Evolutionary conservation across 202 grass and related monocot genomes (phyloP), one percentile per base, ranked within the genome.

Genomic region (Brachypodium distachyon): DNA sequence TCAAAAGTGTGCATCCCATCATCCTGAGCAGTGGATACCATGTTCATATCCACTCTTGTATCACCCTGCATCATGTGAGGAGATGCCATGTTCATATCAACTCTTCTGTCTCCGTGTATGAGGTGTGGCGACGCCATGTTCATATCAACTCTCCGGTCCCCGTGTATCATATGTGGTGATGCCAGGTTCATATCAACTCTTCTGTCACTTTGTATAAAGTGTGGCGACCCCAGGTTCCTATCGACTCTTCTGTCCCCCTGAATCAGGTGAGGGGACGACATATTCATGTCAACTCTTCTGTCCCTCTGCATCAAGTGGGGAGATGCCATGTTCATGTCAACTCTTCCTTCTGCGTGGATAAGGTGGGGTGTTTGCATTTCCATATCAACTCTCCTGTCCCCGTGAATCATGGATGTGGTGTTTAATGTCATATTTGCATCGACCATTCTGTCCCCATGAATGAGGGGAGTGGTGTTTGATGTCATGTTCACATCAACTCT

Each of bases 21-120:
- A 85, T 84, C 84, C 63, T 81, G 86, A 76, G 71, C 43, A 66
- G 56, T 88, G 4, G 86, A 88, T 49, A 84, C 84, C 82, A 89
- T 82, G 51, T 89, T 96, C 77, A 96, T 90, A 85, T 96, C 92
- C 62, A 96, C 92, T 84, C 83, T 81, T 3, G 83, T 80, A 19
- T 89, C 77, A 8, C 91, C 85, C 9, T 85, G 87, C 19, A 88
- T 81, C 56, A 84, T n/a, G 48, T 88, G 86, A 64, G 86, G 71
- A 22, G 84, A 87, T 36, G 81, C 40, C 77, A 87, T 84, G 58
- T 92, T 96, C 80, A 88, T 88, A 73, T 88, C 85, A 70, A 89
- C 83, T 72, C 81, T 81, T 59, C 72, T 61, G 46, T 71, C 77
- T 34, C 82, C 84, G 0, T 87, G 87, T 48, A 88, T 88, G 32